phyloP scores from a whole-genome alignment of 2,329 filamentous ascomycete species.

The Phoma sp. region DNA sequence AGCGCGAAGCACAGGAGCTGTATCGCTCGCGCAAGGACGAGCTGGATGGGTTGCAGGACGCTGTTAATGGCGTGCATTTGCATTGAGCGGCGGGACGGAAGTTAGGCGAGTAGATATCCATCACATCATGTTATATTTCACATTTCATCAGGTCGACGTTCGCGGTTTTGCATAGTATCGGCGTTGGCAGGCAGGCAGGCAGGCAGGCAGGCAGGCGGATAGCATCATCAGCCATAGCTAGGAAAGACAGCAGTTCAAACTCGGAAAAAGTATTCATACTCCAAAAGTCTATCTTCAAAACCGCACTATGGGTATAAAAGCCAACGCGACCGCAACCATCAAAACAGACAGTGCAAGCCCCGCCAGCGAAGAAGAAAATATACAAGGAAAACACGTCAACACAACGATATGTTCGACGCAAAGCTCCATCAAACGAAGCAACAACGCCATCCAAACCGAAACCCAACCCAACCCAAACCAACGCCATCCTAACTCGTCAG shows the following conservation, averaged over 20 bases:
- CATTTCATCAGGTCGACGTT: too few species aligned
- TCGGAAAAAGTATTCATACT: background rate
- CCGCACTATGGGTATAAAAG: conserved; percentile 14
- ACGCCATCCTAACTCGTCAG: conserved; percentile 6
- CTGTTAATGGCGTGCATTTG: conserved; percentile 48
- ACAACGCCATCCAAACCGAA: conserved; percentile 2
- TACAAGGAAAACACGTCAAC: conserved; percentile 18
- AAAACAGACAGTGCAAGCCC: background rate
- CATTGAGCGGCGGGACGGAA: conserved; percentile 27
- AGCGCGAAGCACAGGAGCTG: conserved; percentile 88
- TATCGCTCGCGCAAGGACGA: conserved; percentile 82
- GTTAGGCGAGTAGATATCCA: background rate
- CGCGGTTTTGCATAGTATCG: conserved; percentile 1
- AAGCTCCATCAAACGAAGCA: background rate
- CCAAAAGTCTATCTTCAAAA: conserved; percentile 12
- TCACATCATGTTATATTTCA: background rate
- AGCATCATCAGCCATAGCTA: too few species aligned
- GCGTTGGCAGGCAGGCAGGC: too few species aligned
- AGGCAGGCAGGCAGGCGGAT: too few species aligned
- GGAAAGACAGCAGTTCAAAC: background rate
- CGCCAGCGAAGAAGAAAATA: conserved; percentile 6
- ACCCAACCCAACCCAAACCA: background rate
- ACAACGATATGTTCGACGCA: too few species aligned
- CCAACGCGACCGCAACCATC: background rate
- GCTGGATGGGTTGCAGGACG: conserved; percentile 65